Evolutionary conservation across 495 filamentous ascomycete species (phyloP).

Genomic region (Neurospora sp.): DNA sequence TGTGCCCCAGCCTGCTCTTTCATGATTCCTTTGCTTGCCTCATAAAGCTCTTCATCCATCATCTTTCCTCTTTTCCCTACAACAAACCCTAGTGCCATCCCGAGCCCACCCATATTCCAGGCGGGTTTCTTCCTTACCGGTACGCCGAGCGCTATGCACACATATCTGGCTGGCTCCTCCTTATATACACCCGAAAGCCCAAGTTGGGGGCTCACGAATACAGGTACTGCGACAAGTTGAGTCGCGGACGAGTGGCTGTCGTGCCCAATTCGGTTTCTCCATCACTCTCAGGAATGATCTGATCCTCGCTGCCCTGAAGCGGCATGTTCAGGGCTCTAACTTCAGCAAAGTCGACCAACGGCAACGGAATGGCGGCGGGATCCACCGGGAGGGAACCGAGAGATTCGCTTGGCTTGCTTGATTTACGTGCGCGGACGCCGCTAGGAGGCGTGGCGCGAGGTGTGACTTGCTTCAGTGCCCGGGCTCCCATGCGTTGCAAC

Average conservation of each 20-base stretch:
- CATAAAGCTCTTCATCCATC: neutral
- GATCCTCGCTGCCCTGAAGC: slow-evolving; percentile 62
- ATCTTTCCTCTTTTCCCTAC: neutral
- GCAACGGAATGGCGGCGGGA: slow-evolving; percentile 32
- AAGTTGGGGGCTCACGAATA: slow-evolving; percentile 28
- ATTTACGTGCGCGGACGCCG: slow-evolving; percentile 22
- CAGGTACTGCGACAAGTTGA: slow-evolving; percentile 46
- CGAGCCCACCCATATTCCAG: neutral
- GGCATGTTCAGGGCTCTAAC: slow-evolving; percentile 26
- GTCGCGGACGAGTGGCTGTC: slow-evolving; percentile 10
- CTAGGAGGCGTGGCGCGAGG: slow-evolving; percentile 27
- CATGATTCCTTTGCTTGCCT: neutral
- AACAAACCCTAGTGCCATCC: neutral
- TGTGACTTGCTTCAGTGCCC: slow-evolving; percentile 25
- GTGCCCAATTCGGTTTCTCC: slow-evolving; percentile 40
- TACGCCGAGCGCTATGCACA: slow-evolving; percentile 19
- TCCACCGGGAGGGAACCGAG: slow-evolving; percentile 23
- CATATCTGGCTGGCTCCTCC: neutral
- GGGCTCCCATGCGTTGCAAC: slow-evolving; percentile 38
- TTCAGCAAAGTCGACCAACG: slow-evolving; percentile 30
- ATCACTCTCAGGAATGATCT: slow-evolving; percentile 61
- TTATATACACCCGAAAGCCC: neutral
- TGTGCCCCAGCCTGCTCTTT: neutral
- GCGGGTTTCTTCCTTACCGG: neutral
- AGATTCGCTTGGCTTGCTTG: slow-evolving; percentile 10